A percentile compares a stretch with the other conserved stretches of the same genome.
Conservation (phyloP, 2,329 filamentous ascomycete genomes). For the Domatiomyces globalis region DNA sequence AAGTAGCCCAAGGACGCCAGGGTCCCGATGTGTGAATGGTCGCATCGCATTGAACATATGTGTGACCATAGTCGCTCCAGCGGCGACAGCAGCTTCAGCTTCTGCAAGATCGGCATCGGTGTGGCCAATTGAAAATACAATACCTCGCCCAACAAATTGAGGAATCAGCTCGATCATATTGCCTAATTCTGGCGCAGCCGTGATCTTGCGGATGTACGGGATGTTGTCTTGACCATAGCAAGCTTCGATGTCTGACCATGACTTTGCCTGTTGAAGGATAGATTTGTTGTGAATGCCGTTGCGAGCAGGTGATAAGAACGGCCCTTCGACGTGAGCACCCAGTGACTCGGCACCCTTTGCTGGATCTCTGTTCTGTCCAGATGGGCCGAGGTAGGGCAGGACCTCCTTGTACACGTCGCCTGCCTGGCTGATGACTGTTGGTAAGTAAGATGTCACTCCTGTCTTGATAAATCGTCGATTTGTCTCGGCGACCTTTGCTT, state of each 20-base stretch:
- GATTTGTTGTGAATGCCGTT: conserved; percentile 73
- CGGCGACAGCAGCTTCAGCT: conserved; percentile 54
- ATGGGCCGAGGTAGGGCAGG: conserved; percentile 64
- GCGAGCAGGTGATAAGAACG: conserved; percentile 68
- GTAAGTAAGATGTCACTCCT: conserved; percentile 77
- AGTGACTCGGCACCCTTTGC: conserved; percentile 67
- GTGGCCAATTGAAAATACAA: conserved; percentile 71
- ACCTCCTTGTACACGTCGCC: conserved; percentile 64
- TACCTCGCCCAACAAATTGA: conserved; percentile 48
- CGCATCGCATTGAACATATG: conserved; percentile 92
- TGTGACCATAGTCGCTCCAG: conserved; percentile 77
- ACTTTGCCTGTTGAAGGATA: conserved; percentile 50
- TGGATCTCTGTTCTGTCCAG: conserved; percentile 44
- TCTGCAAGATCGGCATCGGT: conserved; percentile 78
- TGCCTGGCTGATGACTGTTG: conserved; percentile 68
- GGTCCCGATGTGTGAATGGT: conserved; percentile 78
- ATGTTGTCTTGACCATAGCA: conserved; percentile 57
- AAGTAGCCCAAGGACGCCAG: conserved; percentile 75
- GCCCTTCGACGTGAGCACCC: conserved; percentile 81
- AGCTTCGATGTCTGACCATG: conserved; percentile 42
- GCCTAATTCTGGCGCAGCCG: conserved; percentile 69
- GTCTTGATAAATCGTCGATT: conserved; percentile 60
- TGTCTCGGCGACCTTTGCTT: conserved; percentile 55
- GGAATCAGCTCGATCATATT: conserved; percentile 56
- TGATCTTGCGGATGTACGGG: conserved; percentile 58